Percentiles rank a stretch among this genome's conserved stretches.
phyloP scores from a whole-genome alignment of 495 filamentous ascomycete species.

The Evansstolkia leycettana region DNA sequence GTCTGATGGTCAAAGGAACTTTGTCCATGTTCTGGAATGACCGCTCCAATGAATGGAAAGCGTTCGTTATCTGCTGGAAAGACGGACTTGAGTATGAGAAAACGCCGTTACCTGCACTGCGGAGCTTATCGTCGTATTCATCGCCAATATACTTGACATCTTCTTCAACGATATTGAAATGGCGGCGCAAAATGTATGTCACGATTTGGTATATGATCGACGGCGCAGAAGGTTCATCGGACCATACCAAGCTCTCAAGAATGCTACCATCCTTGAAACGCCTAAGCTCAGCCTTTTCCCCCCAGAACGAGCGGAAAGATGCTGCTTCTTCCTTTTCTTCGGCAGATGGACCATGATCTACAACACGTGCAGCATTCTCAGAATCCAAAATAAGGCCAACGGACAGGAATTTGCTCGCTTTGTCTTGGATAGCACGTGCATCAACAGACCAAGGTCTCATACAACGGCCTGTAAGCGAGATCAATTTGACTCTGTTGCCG shows the following conservation, averaged over 20 bases:
- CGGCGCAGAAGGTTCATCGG: constrained; percentile 39
- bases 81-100: constrained; percentile 22
- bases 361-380: constrained; percentile 51
- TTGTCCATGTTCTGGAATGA: constrained; percentile 64
- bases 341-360: constrained; percentile 78
- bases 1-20: constrained; percentile 67
- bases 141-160: constrained; percentile 49
- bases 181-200: constrained; percentile 53
- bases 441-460: constrained; percentile 23
- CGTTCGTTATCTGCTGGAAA: constrained; percentile 47
- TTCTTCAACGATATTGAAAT: constrained; percentile 43
- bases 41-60: constrained; percentile 58
- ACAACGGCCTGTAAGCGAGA: constrained; percentile 41
- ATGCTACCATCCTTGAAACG: constrained; percentile 45
- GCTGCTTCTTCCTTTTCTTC: constrained; percentile 50
- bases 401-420: constrained; percentile 23
- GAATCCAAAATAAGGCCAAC: constrained; percentile 64
- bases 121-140: constrained; percentile 44
- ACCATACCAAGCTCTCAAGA: constrained; percentile 68
- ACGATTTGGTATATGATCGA: constrained; percentile 71
- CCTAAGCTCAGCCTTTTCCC: constrained; percentile 40
- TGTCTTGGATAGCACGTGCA: constrained; percentile 13
- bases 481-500: constrained; percentile 56
- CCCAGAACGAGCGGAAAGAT: constrained; percentile 39
- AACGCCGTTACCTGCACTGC: constrained; percentile 23